Base-by-base conservation (phyloP, 2,329 filamentous ascomycete genomes). In the Parascedosporium putredinis region DNA sequence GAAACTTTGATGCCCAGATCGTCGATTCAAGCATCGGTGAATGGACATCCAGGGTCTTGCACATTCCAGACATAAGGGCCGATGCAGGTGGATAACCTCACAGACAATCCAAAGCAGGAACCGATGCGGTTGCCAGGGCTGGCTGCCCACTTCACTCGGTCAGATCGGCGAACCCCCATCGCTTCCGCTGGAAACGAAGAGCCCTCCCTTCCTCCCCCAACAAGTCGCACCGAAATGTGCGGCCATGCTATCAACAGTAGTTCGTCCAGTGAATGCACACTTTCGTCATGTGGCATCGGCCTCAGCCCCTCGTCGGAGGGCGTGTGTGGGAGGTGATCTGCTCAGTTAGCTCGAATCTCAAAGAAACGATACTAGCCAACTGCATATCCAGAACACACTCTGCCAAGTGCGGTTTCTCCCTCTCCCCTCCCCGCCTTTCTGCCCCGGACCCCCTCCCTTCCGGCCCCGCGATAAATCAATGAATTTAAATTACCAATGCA, bases 41-140 rank as follows among this genome's bases (percentile, higher is more conserved):
- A 42, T 22, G 20, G 38, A 20, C 38, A 20, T 42, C 38, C 38
- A 20, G 20, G 20, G 23, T 42, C 23, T 42, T 24, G 38, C 23
- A 18, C 38, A 16, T 42, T 42, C 38, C 23, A 4, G 38, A 20
- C 38, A 42, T 42, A 42, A 24, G 16, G 20, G 38, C 38, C 18
- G 38, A 23, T 20, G 38, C 38, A 42, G 38, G 38, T 20, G 10
- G 38, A 42, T 42, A 42, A 36, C 38, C 38, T 42, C 38, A 42
- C 38, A 42, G 38, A 42, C 38, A 42, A 10, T 10, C 38, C 7
- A 24, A 42, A 42, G 38, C 38, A 42, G 38, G 38, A 42, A 42
- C 38, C 5, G 38, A 42, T 42, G 38, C 18, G 18, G 18, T 42
- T 10, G 38, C 16, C 20, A 42, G 38, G 16, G 18, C 38, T 7